phyloP scores from a whole-genome alignment of 1,139 yeast species.

The Geotrichum cucujoidarum region DNA sequence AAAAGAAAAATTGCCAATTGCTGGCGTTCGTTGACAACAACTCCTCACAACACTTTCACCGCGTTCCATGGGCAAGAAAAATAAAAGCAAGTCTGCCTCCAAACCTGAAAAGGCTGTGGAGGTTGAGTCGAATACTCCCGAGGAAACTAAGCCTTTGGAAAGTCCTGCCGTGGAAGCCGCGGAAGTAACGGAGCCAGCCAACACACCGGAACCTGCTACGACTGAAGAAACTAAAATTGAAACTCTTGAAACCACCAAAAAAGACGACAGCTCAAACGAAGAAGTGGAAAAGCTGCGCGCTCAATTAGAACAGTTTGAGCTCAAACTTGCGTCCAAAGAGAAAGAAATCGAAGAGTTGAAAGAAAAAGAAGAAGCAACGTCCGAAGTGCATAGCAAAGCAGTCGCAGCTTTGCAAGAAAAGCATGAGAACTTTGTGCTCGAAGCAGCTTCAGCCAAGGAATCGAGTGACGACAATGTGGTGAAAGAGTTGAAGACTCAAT shows the following conservation, averaged over 20 bases:
- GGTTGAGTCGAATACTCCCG: too few relatives aligned
- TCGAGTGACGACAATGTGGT: too few relatives aligned
- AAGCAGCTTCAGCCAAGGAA: too few relatives aligned
- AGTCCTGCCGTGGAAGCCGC: too few relatives aligned
- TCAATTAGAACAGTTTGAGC: constrained; percentile 21
- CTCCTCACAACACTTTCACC: too few relatives aligned
- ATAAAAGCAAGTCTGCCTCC: not conserved
- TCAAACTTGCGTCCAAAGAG: constrained; percentile 15
- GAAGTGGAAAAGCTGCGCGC: constrained; percentile 19
- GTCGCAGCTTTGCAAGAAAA: constrained; percentile 1
- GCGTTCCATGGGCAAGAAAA: constrained; percentile 7
- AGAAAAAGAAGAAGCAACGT: not conserved
- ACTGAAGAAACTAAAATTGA: not conserved
- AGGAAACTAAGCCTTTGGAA: too few relatives aligned
- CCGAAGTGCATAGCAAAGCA: not conserved
- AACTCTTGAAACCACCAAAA: too few relatives aligned
- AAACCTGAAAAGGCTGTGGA: constrained; percentile 1
- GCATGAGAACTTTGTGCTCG: too few relatives aligned
- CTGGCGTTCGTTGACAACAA: too few relatives aligned
- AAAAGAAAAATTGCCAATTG: too few relatives aligned
- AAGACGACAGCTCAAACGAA: too few relatives aligned
- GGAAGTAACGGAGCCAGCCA: not conserved
- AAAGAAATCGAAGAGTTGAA: not conserved
- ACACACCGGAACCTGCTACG: not conserved
- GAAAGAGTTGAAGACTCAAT: constrained; percentile 8